Evolutionary conservation across 1,284 basidiomycete genomes (phyloP).

Genomic region (Sanghuangporus weigelae): DNA sequence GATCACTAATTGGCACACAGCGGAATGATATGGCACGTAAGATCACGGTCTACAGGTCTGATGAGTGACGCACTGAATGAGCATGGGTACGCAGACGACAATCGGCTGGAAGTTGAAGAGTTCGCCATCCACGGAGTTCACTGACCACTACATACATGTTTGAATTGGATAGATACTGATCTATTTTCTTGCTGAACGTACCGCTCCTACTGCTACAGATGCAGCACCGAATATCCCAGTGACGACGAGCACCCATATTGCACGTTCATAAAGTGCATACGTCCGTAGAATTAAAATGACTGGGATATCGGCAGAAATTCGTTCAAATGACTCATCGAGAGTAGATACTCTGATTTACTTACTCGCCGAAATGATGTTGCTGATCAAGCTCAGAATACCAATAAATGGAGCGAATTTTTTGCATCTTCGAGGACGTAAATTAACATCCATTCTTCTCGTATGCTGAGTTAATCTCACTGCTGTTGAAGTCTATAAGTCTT

Average conservation of each 20-base stretch:
- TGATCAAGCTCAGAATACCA: conserved; percentile 12
- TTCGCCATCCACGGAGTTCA: conserved; percentile 9
- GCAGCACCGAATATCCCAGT: conserved; percentile 7
- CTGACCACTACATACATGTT: conserved; percentile 8
- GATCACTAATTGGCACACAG: neutral
- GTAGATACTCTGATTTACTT: neutral
- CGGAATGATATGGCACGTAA: no score
- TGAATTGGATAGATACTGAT: neutral
- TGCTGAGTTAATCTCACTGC: neutral
- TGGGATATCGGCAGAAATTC: neutral
- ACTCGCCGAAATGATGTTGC: conserved; percentile 14
- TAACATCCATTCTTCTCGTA: neutral
- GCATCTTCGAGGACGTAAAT: conserved; percentile 7
- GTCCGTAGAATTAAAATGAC: conserved; percentile 16
- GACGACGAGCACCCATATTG: conserved; percentile 10
- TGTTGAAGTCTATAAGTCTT: neutral
- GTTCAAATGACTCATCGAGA: neutral
- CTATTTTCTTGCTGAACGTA: neutral
- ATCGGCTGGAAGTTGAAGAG: conserved; percentile 15
- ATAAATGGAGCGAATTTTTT: conserved; percentile 14
- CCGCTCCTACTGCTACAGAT: conserved; percentile 8
- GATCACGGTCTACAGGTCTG: neutral
- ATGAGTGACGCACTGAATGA: conserved; percentile 2
- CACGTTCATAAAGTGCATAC: conserved; percentile 13
- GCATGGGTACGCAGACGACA: conserved; percentile 10